Evolutionary conservation across 257 asterid genomes (phyloP), one percentile per base, ranked within the genome.

Genomic region (Solanum rostratum): DNA sequence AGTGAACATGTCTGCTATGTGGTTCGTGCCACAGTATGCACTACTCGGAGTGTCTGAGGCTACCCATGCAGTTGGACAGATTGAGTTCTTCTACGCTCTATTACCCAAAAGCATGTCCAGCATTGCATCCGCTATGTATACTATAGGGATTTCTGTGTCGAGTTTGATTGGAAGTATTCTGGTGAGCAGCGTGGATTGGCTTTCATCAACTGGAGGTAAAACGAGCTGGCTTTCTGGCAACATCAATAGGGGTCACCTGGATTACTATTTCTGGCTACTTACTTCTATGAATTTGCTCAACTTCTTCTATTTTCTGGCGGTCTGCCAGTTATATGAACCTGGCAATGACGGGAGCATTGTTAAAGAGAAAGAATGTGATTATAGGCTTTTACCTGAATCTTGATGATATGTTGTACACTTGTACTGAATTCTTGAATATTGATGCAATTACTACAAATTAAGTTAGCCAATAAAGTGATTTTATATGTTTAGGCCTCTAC

Each of bases 51-150:
- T 87, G 15, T 87, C 87, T 46, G 85, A 87, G 30, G 87, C 80
- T 13, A 30, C 83, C 1, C 76, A 70, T 27, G 49, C 81, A 10
- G 79, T 87, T 14, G 89, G 85, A 27, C 87, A 81, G 29, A 80
- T 80, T 37, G 82, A 87, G 70, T 87, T 80, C 82, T 71, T 79
- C 59, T 84, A 87, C 84, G 8, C 85, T 15, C 76, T 80, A 37
- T 43, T 87, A 0, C 89, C 87, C 15, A 84, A 70, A 81, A 71
- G 65, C 43, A 87, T 87, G 89, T 80, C 89, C 33, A 84, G 87
- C 53, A 39, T 84, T 43, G 89, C 84, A 0, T 68, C 85, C 4
- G 89, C 85, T 24, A 39, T 81, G 20, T 74, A 11, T 11, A 15
- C 68, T 18, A 24, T 73, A 11, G 87, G 83, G 46, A 43, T 20